Percentiles rank a stretch among this genome's conserved stretches.
Conservation (phyloP, 192 early-diverging fungal species). For the Rhizophagus clarus region DNA sequence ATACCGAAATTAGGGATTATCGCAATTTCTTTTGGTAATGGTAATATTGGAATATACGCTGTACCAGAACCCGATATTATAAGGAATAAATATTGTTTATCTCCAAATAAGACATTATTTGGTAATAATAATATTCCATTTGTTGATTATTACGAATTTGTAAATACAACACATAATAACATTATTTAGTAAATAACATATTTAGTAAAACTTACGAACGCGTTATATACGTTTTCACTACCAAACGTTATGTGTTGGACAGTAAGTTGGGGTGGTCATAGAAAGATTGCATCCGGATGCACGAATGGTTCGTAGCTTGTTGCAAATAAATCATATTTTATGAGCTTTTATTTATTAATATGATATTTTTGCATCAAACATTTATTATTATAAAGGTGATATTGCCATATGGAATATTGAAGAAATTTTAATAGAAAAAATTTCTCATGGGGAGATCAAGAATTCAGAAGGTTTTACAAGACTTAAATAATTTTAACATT, state of each 20-base stretch:
- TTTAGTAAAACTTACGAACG: conserved; percentile 23
- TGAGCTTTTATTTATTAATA: not conserved
- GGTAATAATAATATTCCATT: not conserved
- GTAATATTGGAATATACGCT: conserved; percentile 33
- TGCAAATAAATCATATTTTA: not conserved
- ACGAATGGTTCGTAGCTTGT: conserved; percentile 13
- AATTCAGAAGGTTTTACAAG: not conserved
- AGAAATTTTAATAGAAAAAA: conserved; percentile 9
- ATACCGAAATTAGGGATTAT: conserved; percentile 44
- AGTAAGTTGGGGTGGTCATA: conserved; percentile 29
- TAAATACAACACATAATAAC: not conserved
- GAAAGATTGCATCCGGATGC: conserved; percentile 25
- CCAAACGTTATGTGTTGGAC: conserved; percentile 28
- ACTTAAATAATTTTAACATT: not conserved
- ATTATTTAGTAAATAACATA: not conserved
- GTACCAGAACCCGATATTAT: conserved; percentile 42
- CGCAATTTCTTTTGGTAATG: conserved; percentile 40
- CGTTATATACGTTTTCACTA: conserved; percentile 16
- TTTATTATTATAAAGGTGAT: conserved; percentile 10
- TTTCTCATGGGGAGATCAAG: not conserved
- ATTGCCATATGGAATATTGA: conserved; percentile 26
- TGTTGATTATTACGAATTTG: not conserved
- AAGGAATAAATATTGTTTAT: not conserved
- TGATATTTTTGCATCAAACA: not conserved
- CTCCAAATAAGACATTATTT: not conserved